Conservation (phyloP, 1,284 basidiomycete species). For the Entoloma clypeatum region DNA sequence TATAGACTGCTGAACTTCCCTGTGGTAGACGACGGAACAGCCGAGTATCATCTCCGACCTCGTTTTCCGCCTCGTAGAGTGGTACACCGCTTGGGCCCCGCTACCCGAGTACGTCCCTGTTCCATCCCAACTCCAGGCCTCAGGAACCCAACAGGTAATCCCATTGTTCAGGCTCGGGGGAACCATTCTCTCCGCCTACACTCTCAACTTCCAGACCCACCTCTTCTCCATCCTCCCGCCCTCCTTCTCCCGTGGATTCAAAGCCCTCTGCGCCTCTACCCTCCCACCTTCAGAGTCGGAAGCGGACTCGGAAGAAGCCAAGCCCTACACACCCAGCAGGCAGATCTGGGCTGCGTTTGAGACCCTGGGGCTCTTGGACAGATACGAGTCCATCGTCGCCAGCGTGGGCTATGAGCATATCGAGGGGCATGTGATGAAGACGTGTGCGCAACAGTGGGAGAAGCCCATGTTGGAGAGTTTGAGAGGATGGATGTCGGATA, state of each 20-base stretch:
- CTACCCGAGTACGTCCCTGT: slow-evolving; percentile 44
- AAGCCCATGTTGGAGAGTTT: slow-evolving; percentile 60
- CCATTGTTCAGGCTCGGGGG: slow-evolving; percentile 56
- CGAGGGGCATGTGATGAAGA: slow-evolving; percentile 63
- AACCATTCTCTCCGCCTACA: slow-evolving; percentile 57
- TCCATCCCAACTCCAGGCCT: not conserved
- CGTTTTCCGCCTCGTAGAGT: slow-evolving; percentile 54
- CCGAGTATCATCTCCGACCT: slow-evolving; percentile 47
- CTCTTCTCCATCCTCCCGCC: slow-evolving; percentile 66
- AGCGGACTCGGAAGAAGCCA: slow-evolving; percentile 24
- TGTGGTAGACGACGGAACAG: slow-evolving; percentile 45
- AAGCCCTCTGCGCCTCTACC: slow-evolving; percentile 56
- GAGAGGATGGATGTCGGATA: slow-evolving; percentile 72
- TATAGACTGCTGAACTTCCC: slow-evolving; percentile 7
- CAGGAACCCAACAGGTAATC: slow-evolving; percentile 10
- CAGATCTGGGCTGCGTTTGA: slow-evolving; percentile 64
- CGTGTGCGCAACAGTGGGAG: slow-evolving; percentile 69
- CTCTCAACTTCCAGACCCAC: slow-evolving; percentile 63
- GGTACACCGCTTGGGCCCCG: slow-evolving; percentile 68
- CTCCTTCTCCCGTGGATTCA: slow-evolving; percentile 61
- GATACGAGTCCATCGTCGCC: slow-evolving; percentile 81
- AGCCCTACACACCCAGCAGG: slow-evolving; percentile 25
- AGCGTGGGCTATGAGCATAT: slow-evolving; percentile 85
- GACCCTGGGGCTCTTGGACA: slow-evolving; percentile 73
- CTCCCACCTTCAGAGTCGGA: slow-evolving; percentile 39